Base-by-base conservation (phyloP, 345 rosid genomes). In the Sisymbrium altissimum region DNA sequence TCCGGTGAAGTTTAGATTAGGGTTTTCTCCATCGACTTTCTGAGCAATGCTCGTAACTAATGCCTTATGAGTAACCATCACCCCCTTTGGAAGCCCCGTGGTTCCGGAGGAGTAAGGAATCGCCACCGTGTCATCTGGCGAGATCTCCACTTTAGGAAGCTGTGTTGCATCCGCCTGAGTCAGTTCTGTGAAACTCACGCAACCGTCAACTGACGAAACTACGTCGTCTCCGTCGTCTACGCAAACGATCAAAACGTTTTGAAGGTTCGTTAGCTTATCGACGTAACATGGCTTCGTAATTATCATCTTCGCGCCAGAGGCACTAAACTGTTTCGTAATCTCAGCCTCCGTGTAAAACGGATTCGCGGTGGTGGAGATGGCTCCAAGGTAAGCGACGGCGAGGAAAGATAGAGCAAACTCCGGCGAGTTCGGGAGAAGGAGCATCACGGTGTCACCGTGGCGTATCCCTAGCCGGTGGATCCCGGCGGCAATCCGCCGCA, bases 61-160 rank as follows among this genome's bases (percentile, higher is more conserved):
- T 0, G 96, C 88, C 72, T 84, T 85, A 80, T 95, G 99, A 0
- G 97, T 88, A 5, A 95, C 45, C 93, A 92, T 86, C 32, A 92
- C 99, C 3, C 99, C 99, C 45, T 95, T 95, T 0, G 99, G 98
- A 6, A 92, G 60, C n/a, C 98, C 99, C 3, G 96, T 95, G 0
- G 99, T 95, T 0, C 99, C 99, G 4, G 99, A 95, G 4, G 99
- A 95, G 61, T 86, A 95, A 0, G 97, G 99, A 6, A 95, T 81
- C 13, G 93, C 89, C 68, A 90, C 92, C 9, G 85, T 88, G 38
- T 95, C 96, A 19, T 89, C 86, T 0, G 92, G 83, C 9, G 56
- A 63, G 62, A 95, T 83, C 14, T 85, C 70, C 12, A 78, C 85
- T 0, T 44, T 56, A 0, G 86, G 87, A 2, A 85, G 62, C 1